Conservation (phyloP, 768 basidiomycete species). For the Tulasnella sp. region DNA sequence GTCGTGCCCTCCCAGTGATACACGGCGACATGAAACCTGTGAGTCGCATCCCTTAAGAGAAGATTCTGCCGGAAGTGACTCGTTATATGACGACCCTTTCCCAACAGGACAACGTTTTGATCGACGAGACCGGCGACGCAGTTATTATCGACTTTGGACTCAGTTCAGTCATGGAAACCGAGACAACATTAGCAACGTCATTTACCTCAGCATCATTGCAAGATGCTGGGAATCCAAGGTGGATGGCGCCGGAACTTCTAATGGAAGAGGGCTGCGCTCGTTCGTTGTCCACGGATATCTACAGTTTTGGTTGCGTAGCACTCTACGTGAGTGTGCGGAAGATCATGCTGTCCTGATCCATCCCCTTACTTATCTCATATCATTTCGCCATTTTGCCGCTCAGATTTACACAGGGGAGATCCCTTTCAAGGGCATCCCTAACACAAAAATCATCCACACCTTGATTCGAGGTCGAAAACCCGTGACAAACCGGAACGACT, state of each 20-base stretch:
- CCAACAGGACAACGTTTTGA: constrained; percentile 4
- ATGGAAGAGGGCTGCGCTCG: neutral
- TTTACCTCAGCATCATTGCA: neutral
- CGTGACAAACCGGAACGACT: neutral
- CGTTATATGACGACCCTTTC: neutral
- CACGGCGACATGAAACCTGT: constrained; percentile 8
- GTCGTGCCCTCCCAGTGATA: neutral
- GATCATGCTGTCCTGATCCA: too few relatives aligned
- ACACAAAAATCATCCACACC: neutral
- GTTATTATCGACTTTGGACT: constrained; percentile 12
- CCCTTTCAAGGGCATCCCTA: neutral
- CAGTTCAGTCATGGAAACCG: neutral
- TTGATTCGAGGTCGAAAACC: neutral
- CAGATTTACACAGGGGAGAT: too few relatives aligned
- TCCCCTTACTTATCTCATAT: too few relatives aligned
- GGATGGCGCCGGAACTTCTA: neutral
- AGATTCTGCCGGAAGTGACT: neutral
- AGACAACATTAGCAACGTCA: neutral
- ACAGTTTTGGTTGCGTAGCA: neutral
- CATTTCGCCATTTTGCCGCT: too few relatives aligned
- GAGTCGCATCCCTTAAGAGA: neutral
- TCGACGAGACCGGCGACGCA: neutral
- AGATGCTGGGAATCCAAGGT: neutral
- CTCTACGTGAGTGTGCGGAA: neutral
- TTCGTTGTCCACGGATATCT: neutral